Base-by-base conservation (phyloP, 805 yeast genomes). In the Candida mattraensis region DNA sequence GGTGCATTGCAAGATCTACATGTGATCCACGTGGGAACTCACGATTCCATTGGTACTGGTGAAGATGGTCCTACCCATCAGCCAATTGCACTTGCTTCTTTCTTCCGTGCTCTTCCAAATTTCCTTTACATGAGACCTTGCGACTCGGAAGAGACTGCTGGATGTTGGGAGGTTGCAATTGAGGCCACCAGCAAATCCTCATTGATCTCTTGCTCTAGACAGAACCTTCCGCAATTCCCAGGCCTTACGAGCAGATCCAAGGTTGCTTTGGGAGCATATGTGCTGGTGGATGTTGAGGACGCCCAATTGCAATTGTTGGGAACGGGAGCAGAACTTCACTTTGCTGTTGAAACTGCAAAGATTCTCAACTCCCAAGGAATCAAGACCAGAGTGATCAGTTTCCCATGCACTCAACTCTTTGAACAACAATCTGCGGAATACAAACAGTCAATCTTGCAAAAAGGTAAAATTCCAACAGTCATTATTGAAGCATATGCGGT, bases 11-110 rank as follows among this genome's bases (percentile, higher is more conserved):
- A 89, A 42, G 85, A 85, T 50, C 83, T 79, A 60, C 91, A 89
- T 48, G 79, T 84, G 51, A 74, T 79, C 53, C 84, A 88, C 83
- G 88, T 85, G 44, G 93, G 91, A 42, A 85, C 94, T 37, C 94
- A 85, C 63, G 95, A 85, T 64, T 85, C 93, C 26, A 84, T 85
- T 56, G 94, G 94, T 67, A 72, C 84, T 54, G 94, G 95, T 69
- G 94, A 85, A 72, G 94, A 85, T 64, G 94, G 94, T 58, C 94
- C 94, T 64, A 85, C 94, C 57, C 95, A 85, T 68, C 93, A 85
- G 70, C 95, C 95, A 64, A 81, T 85, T 51, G 95, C 93, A 39
- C 70, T 84, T 61, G 87, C 91, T 35, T 88, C 82, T 60, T 78
- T 83, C 64, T 65, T 51, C 58, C 80, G 94, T 72, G 87, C 93